Evolutionary conservation across 768 basidiomycete genomes (phyloP).

Genomic region (Tremella yokohamensis): DNA sequence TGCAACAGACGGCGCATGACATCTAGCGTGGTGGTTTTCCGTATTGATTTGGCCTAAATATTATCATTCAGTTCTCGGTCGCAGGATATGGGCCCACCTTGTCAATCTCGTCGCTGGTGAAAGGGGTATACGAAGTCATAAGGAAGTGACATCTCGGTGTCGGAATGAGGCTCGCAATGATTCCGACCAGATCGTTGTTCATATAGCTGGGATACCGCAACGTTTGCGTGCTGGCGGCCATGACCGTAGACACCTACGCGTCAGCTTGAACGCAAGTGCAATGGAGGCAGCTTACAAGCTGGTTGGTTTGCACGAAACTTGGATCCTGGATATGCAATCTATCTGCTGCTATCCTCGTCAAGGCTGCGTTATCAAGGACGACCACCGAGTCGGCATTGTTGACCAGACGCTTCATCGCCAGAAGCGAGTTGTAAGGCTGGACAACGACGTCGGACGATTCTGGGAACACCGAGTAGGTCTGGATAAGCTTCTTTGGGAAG

Average conservation of each 20-base stretch:
- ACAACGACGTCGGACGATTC: slow-evolving; percentile 91
- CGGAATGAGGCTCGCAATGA: slow-evolving; percentile 92
- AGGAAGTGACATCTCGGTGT: slow-evolving; percentile 97
- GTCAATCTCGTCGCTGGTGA: slow-evolving; percentile 94
- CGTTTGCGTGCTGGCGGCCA: slow-evolving; percentile 95
- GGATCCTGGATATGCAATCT: slow-evolving; percentile 71
- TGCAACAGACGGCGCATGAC: slow-evolving; percentile 97
- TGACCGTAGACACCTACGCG: slow-evolving; percentile 84
- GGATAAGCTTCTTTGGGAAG: slow-evolving; percentile 98
- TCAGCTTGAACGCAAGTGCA: neutral
- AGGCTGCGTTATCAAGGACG: slow-evolving; percentile 91
- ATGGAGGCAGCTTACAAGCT: slow-evolving; percentile 39
- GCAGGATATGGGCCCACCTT: slow-evolving; percentile 59
- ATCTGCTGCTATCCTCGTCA: slow-evolving; percentile 88
- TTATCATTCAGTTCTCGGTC: slow-evolving; percentile 5
- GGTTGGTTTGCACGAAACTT: slow-evolving; percentile 54
- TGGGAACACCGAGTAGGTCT: slow-evolving; percentile 98
- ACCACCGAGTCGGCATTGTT: slow-evolving; percentile 97
- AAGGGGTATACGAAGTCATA: slow-evolving; percentile 98
- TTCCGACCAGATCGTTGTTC: slow-evolving; percentile 98
- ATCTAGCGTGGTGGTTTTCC: slow-evolving; percentile 93
- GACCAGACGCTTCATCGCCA: slow-evolving; percentile 86
- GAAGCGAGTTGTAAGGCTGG: slow-evolving; percentile 93
- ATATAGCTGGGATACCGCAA: slow-evolving; percentile 96
- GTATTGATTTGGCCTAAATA: slow-evolving; percentile 81